Base-by-base conservation (phyloP, 1,284 basidiomycete species). In the Mycena citricolor region DNA sequence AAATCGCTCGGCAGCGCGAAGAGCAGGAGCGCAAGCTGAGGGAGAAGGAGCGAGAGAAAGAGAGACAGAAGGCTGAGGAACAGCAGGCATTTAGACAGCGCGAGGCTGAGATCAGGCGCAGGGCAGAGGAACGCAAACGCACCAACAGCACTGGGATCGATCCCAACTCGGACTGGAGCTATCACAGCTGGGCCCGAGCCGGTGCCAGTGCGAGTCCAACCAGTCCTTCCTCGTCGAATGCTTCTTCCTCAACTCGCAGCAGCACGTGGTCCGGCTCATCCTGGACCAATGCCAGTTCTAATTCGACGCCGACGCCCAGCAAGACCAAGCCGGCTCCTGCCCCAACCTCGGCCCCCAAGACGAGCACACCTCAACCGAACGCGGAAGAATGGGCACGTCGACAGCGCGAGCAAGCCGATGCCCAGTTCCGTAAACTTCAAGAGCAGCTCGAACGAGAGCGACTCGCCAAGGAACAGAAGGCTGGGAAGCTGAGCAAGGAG, bases 381-480 rank as follows among this genome's bases (percentile, higher is more conserved):
- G 71, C 78, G 48, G 68, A 69, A 0, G 79, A 81, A 43, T 76
- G 78, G 68, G 62, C 70, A 13, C 73, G 77, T 24, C 72, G 73
- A 10, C 77, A 81, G 53, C 72, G 70, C n/a, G 77, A 82, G 53
- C 79, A 79, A 55, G 48, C 47, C 36, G 76, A 80, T 54, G 79
- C 80, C 63, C 68, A 70, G 44, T 84, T 82, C 61, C 70, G 69
- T 39, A 67, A 68, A 39, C 76, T 83, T 57, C 78, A 83, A 58
- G 77, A 79, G 55, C 66, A 68, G 39, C 39, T 72, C 51, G 71
- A 72, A 16, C 61, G 67, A 32, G 70, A 73, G 42, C 52, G 70
- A 28, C 71, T 73, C 39, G 57, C 73, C 7, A 50, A 50, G 39
- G 52, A 50, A 36, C 45, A 48, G 46, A 71, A 69, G 52, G 60